phyloP scores from a whole-genome alignment of 2,329 filamentous ascomycete genomes.

The Cladosporium oxysporum region DNA sequence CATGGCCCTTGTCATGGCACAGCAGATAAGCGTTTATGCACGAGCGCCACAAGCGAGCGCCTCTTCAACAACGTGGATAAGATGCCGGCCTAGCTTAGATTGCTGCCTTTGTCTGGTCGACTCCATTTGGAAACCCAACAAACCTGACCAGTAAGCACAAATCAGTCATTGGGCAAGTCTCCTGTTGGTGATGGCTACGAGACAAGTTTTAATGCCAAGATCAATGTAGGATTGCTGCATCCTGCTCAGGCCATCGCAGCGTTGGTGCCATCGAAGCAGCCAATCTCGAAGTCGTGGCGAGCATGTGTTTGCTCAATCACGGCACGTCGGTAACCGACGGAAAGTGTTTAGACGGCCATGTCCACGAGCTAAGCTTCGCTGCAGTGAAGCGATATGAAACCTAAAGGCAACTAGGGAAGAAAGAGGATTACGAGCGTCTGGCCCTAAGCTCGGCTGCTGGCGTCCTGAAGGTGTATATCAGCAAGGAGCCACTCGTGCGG shows the following conservation, averaged over 20 bases:
- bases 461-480: slow-evolving; percentile 2
- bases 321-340: slow-evolving; percentile 10
- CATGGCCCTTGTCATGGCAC: slow-evolving; percentile 5
- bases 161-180: neutral
- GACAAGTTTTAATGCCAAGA: neutral
- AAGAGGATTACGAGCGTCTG: neutral
- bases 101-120: slow-evolving; percentile 10
- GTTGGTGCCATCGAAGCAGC: neutral
- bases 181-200: slow-evolving; percentile 4
- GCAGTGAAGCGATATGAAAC: slow-evolving; percentile 19
- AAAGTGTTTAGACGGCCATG: neutral
- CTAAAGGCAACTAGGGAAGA: slow-evolving; percentile 4
- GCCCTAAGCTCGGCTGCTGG: slow-evolving; percentile 8
- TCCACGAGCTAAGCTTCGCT: slow-evolving; percentile 4
- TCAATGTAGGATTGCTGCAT: neutral
- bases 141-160: slow-evolving; percentile 10
- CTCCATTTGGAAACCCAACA: slow-evolving; percentile 5
- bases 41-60: slow-evolving; percentile 18
- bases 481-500: neutral
- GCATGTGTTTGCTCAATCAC: neutral
- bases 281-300: neutral
- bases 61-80: neutral
- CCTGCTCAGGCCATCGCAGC: neutral
- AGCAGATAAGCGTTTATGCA: slow-evolving; percentile 13
- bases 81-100: neutral